Base-by-base conservation (phyloP, 2,329 filamentous ascomycete species). In the Paraconiothyrium sp. region DNA sequence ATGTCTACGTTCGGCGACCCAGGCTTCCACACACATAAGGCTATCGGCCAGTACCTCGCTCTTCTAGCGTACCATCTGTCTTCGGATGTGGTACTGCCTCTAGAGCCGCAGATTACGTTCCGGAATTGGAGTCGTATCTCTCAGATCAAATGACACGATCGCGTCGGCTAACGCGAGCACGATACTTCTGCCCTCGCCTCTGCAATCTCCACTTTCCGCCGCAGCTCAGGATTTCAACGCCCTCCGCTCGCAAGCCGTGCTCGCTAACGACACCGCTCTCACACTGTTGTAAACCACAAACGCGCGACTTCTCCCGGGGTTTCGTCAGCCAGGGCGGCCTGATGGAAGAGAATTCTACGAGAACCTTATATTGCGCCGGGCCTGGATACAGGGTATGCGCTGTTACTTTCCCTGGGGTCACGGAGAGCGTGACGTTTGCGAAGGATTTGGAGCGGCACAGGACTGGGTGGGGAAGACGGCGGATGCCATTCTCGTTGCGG, bases 1-100 rank as follows among this genome's bases (percentile, higher is more conserved):
- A 85, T 86, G 83, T 66, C 72, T 0, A 81, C 76, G 0, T 85
- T 80, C 59, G 84, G 83, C 5, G 84, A 86, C 66, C 83, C 83
- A 0, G 83, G 81, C 2, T 86, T 84, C 69, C 71, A 77, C 49
- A 79, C 80, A 1, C 84, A 86, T 66, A 78, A 79, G 8, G 82
- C 80, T 2, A 83, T 86, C 65, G 83, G 82, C 6, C 82, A 84
- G 59, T 82, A 79, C 59, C 67, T 83, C 3, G 72, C 79, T 0
- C 72, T 84, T 8, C 71, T 84, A 6, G 70, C 78, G 4, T 82
- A 82, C 63, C 79, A 81, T 62, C 69, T 82, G 39, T 71, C 78
- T 11, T 76, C 64, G 34, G 79, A 81, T 56, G 66, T 75, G 0
- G 64, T 80, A 30, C 68, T 82, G 20, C 80, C 80, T 10, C 77